Conservation (phyloP, 2,329 filamentous ascomycete species). For the Thyridium curvatum region DNA sequence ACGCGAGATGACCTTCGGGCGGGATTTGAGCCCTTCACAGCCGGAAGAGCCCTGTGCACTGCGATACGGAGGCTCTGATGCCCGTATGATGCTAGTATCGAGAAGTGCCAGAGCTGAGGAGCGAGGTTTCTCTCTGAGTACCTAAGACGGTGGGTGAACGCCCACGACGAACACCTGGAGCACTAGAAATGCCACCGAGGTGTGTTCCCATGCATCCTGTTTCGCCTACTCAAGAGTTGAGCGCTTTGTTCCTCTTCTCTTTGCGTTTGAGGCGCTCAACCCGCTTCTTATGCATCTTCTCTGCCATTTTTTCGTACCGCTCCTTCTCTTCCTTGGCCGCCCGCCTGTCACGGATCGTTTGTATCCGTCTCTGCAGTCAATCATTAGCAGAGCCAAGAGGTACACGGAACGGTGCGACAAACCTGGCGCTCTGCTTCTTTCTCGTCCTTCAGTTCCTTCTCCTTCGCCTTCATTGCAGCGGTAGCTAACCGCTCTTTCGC, state of each 20-base stretch:
- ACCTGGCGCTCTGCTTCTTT: slow-evolving; percentile 87
- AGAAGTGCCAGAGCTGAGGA: no score
- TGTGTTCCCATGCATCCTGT: no score
- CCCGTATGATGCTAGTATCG: no score
- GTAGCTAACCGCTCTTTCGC: slow-evolving; percentile 62
- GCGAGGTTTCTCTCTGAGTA: no score
- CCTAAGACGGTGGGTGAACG: no score
- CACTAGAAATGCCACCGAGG: no score
- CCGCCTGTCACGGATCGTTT: slow-evolving; percentile 77
- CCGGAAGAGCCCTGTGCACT: no score
- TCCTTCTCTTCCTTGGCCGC: slow-evolving; percentile 89
- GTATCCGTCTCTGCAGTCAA: slow-evolving; percentile 58
- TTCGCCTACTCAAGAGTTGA: slow-evolving; percentile 49
- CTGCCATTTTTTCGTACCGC: slow-evolving; percentile 86
- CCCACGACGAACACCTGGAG: no score
- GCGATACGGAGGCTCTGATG: no score
- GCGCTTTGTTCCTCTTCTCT: slow-evolving; percentile 90
- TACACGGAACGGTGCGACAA: slow-evolving; percentile 16
- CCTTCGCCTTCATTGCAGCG: slow-evolving; percentile 79
- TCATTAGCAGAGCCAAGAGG: slow-evolving; percentile 6
- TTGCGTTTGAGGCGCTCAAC: slow-evolving; percentile 89
- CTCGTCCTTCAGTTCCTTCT: slow-evolving; percentile 93
- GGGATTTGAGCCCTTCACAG: no score
- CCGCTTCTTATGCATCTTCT: slow-evolving; percentile 96
- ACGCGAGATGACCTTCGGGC: no score